Base-by-base conservation (phyloP, 371 early-diverging fungal genomes). In the Circinella umbellata region DNA sequence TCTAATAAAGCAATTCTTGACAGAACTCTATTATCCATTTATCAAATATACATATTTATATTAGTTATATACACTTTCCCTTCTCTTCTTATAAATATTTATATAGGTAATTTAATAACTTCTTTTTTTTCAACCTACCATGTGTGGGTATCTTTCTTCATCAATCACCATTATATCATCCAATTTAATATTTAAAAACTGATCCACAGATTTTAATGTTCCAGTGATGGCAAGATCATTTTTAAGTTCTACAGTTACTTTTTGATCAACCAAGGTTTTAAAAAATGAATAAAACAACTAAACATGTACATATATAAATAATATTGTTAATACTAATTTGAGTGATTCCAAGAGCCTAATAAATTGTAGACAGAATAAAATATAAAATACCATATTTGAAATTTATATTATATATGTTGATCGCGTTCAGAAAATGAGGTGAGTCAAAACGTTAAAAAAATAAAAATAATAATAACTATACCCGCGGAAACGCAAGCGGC, bases 271-370 rank as follows among this genome's bases (percentile, higher is more conserved):
- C 36, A 98, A 88, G 1, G 99, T 98, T 80, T 98, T 98, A 86
- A 99, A 99, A 79, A 98, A 99, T 47, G 98, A 98, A 84, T 99
- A 99, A 77, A 99, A 99, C 35, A 99, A 85, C 99, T 98, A 51
- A 51, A 27, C 27, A 27, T 27, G 27, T 27, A 2, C 27, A 27
- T 27, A 27, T 27, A 27, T 27, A 27, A 27, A 27, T 2, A 27
- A 27, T 27, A 27, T 0, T 27, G 27, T 27, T 27, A 27, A 27
- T 27, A 27, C 27, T 27, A 27, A 27, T 27, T 27, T 27, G 2
- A 27, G 27, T 27, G 27, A 27, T 27, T 27, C 27, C 27, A 27
- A 27, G 27, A 27, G 2, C 27, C 2, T 27, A 27, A 27, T 27
- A 27, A 27, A 27, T 27, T 27, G 27, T 27, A 27, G 27, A 27